Evolutionary conservation across 1,284 basidiomycete genomes (phyloP), one percentile per base, ranked within the genome.

Genomic region (Boletus albobrunnescens): DNA sequence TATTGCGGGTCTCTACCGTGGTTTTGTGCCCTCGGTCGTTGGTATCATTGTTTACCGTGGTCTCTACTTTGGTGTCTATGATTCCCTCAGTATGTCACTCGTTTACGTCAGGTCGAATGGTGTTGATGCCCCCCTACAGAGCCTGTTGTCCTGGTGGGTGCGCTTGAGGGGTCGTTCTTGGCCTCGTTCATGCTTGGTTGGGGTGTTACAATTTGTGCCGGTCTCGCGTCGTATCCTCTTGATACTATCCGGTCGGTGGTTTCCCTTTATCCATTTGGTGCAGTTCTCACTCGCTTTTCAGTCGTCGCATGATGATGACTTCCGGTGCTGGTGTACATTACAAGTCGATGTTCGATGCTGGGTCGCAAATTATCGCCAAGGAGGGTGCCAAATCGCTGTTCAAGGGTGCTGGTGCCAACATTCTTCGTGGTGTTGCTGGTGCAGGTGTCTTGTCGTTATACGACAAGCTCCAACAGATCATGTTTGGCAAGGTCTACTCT

Each of bases 291-390:
- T 12, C 36, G 22, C 19, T 16, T 14, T 47, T 6, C 44, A 87
- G 91, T 86, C 89, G 91, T 85, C 89, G 90, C 58, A 92, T 92
- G 90, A 92, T 93, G 90, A 92, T 92, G 90, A 93, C 90, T 32
- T 92, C 90, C 23, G 89, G 88, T 56, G 82, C 81, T 59, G 78
- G 79, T 62, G 79, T 83, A 49, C 87, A 93, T 79, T 93, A 93
- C 82, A 91, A 91, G 78, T 88, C 84, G 54, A 91, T 91, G 88
- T 91, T 89, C 71, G 87, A 91, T 59, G 85, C 87, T 65, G 86
- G 79, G 41, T 78, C 86, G 17, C 86, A 82, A 75, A 91, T 94
- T 65, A 68, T 95, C 61, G 81, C 84, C 67, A 92, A 92, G 81
- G 94, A 96, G 77, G 94, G 94, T 65, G 71, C 77, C 49, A 85